A percentile compares a stretch with the other conserved stretches of the same genome.
These are phyloP conservation scores for Backusella macrospora DNA, from an alignment of 192 early-diverging fungal genomes.

Conservation along the genomic window DNA sequence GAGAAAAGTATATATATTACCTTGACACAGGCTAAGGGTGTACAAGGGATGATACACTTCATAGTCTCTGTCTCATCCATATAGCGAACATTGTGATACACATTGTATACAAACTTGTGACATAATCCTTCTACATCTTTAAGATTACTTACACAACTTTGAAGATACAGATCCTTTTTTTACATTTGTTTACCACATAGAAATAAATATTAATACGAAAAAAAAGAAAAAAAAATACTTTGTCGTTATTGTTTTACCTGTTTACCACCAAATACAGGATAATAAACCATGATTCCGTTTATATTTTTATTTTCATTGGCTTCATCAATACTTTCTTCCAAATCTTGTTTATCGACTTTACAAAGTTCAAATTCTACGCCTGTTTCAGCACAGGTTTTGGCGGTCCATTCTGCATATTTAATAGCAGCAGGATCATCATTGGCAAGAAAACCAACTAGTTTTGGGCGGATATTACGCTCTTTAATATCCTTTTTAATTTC, in stretches of 20 bases:
- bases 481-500: slow-evolving; percentile 67
- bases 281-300: slow-evolving; percentile 98
- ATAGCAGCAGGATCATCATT: slow-evolving; percentile 92
- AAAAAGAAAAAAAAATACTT: neutral
- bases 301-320: slow-evolving; percentile 86
- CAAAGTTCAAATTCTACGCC: slow-evolving; percentile 93
- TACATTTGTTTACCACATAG: neutral
- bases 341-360: slow-evolving; percentile 75
- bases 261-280: slow-evolving; percentile 93
- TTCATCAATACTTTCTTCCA: slow-evolving; percentile 82
- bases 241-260: slow-evolving; percentile 70
- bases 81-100: slow-evolving; percentile 87
- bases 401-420: slow-evolving; percentile 97
- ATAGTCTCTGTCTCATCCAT: slow-evolving; percentile 79
- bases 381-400: slow-evolving; percentile 88
- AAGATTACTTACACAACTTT: slow-evolving; percentile 81
- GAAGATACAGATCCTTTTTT: slow-evolving; percentile 85
- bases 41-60: slow-evolving; percentile 98
- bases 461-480: slow-evolving; percentile 62
- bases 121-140: slow-evolving; percentile 99
- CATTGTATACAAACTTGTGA: slow-evolving; percentile 92
- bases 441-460: slow-evolving; percentile 92
- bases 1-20: slow-evolving; percentile 35
- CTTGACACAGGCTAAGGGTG: slow-evolving; percentile 96
- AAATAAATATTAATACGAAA: neutral